Evolutionary conservation across 106 monocot species (phyloP).

Genomic region (Acanthochlamys bracteata): DNA sequence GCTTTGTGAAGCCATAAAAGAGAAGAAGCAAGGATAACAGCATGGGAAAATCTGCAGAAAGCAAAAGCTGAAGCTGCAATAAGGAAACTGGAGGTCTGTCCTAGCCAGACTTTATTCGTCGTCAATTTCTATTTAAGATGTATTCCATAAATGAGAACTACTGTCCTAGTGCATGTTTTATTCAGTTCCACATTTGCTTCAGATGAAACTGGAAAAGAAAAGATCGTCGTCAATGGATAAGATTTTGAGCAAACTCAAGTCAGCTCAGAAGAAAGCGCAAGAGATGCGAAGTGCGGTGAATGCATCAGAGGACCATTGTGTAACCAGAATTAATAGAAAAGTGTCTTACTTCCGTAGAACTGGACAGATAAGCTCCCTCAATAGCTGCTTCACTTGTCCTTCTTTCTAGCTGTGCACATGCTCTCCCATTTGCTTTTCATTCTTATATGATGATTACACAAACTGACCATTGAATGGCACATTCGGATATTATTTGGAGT

Average conservation of each 20-base stretch:
- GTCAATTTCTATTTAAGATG: not conserved
- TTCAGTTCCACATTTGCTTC: not conserved
- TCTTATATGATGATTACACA: not conserved
- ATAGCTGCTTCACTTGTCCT: conserved; percentile 75
- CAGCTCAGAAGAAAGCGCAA: conserved; percentile 78
- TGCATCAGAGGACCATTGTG: conserved; percentile 23
- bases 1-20: conserved; percentile 30
- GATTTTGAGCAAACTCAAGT: conserved; percentile 65
- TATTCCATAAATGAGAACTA: not conserved
- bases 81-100: conserved; percentile 47
- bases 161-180: not conserved
- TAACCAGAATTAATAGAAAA: conserved; percentile 21
- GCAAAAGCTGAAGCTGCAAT: conserved; percentile 73
- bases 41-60: conserved; percentile 74
- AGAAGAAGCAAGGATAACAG: conserved; percentile 67
- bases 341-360: conserved; percentile 25
- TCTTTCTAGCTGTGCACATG: conserved; percentile 31
- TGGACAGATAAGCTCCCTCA: conserved; percentile 36
- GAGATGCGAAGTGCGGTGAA: conserved; percentile 53
- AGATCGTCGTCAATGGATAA: conserved; percentile 87
- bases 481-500: no score
- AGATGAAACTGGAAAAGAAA: conserved; percentile 95
- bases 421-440: not conserved
- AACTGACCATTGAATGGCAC: no score
- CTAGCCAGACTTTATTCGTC: not conserved